phyloP scores from a whole-genome alignment of 805 yeast species.

The Candida khao-thaluensis region DNA sequence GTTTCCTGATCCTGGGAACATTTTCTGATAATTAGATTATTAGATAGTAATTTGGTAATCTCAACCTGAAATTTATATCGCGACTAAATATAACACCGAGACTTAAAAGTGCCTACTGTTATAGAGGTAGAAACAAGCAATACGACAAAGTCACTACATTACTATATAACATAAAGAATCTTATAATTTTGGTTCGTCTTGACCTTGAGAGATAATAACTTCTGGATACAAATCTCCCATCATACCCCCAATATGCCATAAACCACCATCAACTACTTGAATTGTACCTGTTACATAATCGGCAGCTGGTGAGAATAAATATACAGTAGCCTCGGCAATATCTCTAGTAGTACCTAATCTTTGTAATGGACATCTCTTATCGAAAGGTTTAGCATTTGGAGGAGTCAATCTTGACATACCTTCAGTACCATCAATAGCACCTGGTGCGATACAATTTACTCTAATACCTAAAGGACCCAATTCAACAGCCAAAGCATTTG shows the following conservation, averaged over 20 bases:
- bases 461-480: slow-evolving; percentile 87
- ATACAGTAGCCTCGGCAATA: slow-evolving; percentile 86
- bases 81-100: too few species aligned
- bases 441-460: slow-evolving; percentile 87
- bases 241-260: slow-evolving; percentile 72
- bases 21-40: too few species aligned
- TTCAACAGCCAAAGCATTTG: slow-evolving; percentile 84
- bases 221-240: slow-evolving; percentile 36
- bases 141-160: slow-evolving; percentile 4
- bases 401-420: slow-evolving; percentile 69
- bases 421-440: slow-evolving; percentile 84
- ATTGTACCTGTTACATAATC: slow-evolving; percentile 73
- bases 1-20: slow-evolving; percentile 23
- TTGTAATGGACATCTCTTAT: slow-evolving; percentile 58
- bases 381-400: slow-evolving; percentile 35
- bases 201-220: slow-evolving; percentile 27
- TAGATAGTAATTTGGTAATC: too few species aligned
- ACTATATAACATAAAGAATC: not conserved
- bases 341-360: slow-evolving; percentile 70
- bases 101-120: too few species aligned
- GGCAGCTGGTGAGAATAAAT: slow-evolving; percentile 80
- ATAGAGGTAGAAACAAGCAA: too few species aligned
- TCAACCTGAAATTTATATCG: slow-evolving; percentile 7
- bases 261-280: slow-evolving; percentile 85
- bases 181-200: slow-evolving; percentile 26